Evolutionary conservation across 2,329 filamentous ascomycete genomes (phyloP).

Genomic region (Macrophomina phaseolina): DNA sequence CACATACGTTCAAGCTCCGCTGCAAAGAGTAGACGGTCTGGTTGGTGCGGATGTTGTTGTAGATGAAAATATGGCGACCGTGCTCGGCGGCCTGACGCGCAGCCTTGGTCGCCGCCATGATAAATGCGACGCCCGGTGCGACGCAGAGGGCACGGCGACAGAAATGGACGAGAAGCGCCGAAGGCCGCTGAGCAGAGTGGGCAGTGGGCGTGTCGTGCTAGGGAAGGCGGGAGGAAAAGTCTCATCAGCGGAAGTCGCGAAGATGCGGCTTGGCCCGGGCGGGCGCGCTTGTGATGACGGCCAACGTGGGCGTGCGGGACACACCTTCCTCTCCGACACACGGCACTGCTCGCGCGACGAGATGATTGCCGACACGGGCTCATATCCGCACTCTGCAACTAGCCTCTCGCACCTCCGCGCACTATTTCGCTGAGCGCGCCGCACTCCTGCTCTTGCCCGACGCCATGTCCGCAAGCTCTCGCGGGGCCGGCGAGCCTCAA

Average conservation of each 20-base stretch:
- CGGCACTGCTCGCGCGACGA: slow-evolving; percentile 14
- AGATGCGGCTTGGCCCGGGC: slow-evolving; percentile 20
- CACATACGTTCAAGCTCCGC: slow-evolving; percentile 59
- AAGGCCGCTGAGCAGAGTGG: neutral
- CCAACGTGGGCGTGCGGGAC: slow-evolving; percentile 13
- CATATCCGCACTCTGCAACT: neutral
- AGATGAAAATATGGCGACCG: slow-evolving; percentile 64
- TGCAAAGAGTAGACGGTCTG: slow-evolving; percentile 69
- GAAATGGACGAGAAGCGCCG: neutral
- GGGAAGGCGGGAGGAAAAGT: slow-evolving; percentile 10
- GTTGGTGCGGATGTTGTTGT: slow-evolving; percentile 65
- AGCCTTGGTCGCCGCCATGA: neutral
- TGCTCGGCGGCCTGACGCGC: slow-evolving; percentile 5
- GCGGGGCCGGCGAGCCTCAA: slow-evolving; percentile 8
- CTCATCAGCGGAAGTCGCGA: slow-evolving; percentile 9
- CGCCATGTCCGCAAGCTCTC: slow-evolving; percentile 22
- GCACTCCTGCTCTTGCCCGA: neutral
- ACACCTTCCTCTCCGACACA: neutral
- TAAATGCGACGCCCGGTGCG: neutral
- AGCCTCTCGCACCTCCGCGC: neutral
- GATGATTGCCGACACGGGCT: neutral
- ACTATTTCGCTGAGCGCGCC: neutral
- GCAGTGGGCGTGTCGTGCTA: neutral
- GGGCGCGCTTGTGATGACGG: slow-evolving; percentile 25
- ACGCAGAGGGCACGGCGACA: neutral